Evolutionary conservation across 805 yeast genomes (phyloP).

Genomic region (Saturnispora sanitii): DNA sequence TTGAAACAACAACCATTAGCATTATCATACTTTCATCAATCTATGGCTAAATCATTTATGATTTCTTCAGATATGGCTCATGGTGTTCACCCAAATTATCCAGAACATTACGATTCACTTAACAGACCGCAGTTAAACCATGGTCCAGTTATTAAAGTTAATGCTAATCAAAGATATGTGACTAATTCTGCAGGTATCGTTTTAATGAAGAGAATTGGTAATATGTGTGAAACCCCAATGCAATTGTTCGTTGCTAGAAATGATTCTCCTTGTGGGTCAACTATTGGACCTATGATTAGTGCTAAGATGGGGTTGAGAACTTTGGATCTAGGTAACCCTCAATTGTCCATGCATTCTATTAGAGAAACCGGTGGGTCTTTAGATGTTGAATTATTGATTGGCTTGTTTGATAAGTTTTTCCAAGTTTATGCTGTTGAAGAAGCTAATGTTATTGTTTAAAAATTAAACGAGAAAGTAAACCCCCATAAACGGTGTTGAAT

Average conservation of each 20-base stretch:
- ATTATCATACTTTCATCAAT: constrained; percentile 36
- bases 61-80: constrained; percentile 95
- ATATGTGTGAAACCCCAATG: constrained; percentile 60
- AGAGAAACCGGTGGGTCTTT: constrained; percentile 82
- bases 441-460: constrained; percentile 32
- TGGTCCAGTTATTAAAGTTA: constrained; percentile 89
- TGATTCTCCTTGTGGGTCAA: constrained; percentile 91
- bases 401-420: constrained; percentile 56
- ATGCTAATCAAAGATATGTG: constrained; percentile 92
- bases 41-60: constrained; percentile 72
- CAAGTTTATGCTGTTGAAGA: constrained; percentile 33
- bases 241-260: constrained; percentile 91
- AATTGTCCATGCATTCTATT: constrained; percentile 86
- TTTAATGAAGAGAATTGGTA: constrained; percentile 62
- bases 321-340: constrained; percentile 85
- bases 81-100: constrained; percentile 91
- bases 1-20: constrained; percentile 22
- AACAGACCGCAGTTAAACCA: constrained; percentile 75
- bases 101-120: constrained; percentile 59
- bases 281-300: constrained; percentile 91
- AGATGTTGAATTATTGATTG: constrained; percentile 57
- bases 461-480: too few relatives aligned
- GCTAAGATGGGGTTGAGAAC: constrained; percentile 82
- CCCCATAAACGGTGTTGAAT: too few relatives aligned
- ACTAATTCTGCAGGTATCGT: constrained; percentile 89